Base-by-base conservation (phyloP, 176 grass and related monocot species). In the Poa annua region DNA sequence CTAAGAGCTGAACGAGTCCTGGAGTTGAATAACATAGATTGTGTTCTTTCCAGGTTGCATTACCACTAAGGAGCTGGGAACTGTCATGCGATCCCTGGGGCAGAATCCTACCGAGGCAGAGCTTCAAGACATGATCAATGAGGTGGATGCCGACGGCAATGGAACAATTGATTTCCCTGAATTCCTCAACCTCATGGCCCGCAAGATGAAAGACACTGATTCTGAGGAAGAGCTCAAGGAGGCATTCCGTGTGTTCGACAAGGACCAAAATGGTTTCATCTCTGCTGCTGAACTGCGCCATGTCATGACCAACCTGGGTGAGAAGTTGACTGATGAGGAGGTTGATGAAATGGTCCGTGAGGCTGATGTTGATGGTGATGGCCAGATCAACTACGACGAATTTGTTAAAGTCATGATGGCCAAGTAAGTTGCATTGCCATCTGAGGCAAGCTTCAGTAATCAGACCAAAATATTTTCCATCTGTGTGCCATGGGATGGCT, bases 301-400 rank as follows among this genome's bases (percentile, higher is more conserved):
- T 77, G 85, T 87, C 69, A 87, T 87, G 85, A 87, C 85, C 71
- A 87, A 82, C 71, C 79, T 87, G 56, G 79, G 85, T 34, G 85
- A 87, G 85, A 87, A 87, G 71, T 39, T 87, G 71, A 82, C 85
- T 34, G 85, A 87, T 76, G 85, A 87, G 61, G 85, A 82, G 79
- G 85, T 87, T 59, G 79, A 87, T 1, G 85, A 87, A 62, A 87
- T 87, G 85, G 81, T 87, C 62, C 85, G 85, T n/a, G 85, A 87
- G 51, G 85, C 85, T 49, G 85, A 87, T 82, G 85, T 87, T 60
- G 85, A 87, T 63, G 85, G 79, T 56, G 85, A 87, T 39, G 85
- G 85, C 72, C 80, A 87, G 85, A 83, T 87, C 79, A 81, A 81
- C 35, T 81, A 81, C 54, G 79, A 81, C 6, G 79, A 81, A 57